phyloP scores from a whole-genome alignment of 352 stramenopile genomes.

The Blastocystis sp. region DNA sequence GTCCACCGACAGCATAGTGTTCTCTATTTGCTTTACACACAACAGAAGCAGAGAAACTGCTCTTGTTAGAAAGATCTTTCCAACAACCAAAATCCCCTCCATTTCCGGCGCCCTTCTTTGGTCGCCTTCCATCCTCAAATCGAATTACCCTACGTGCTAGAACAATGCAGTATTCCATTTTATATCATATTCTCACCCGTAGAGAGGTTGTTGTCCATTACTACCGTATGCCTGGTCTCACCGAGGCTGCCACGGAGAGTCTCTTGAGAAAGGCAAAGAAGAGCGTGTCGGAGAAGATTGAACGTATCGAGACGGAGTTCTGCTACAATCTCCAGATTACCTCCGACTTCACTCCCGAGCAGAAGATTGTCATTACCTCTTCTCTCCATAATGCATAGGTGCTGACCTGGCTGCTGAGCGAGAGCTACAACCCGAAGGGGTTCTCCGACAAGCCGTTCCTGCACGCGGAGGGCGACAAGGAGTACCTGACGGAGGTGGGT shows the following conservation, averaged over 20 bases:
- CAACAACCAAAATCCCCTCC: background rate
- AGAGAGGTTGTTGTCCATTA: constrained; percentile 70
- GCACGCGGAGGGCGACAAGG: background rate
- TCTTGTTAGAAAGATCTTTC: too few species aligned
- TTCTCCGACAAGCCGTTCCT: constrained; percentile 22
- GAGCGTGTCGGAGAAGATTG: constrained; percentile 62
- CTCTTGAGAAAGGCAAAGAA: constrained; percentile 59
- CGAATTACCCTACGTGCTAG: background rate
- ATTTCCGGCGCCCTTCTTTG: background rate
- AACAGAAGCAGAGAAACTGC: too few species aligned
- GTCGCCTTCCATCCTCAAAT: background rate
- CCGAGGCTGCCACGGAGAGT: constrained; percentile 50
- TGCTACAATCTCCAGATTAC: constrained; percentile 60
- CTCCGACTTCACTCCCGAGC: constrained; percentile 48
- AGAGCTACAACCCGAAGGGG: constrained; percentile 55
- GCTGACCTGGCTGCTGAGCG: constrained; percentile 54
- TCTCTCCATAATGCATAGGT: constrained; percentile 9
- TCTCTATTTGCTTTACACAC: background rate
- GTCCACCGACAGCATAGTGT: background rate
- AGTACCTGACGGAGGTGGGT: constrained; percentile 78
- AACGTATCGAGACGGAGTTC: constrained; percentile 54
- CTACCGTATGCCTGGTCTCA: constrained; percentile 67
- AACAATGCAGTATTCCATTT: background rate
- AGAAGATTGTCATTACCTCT: background rate
- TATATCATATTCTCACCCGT: background rate